Percentiles rank a stretch among this genome's conserved stretches.
These are phyloP conservation scores for Rhizopus arrhizus DNA, from an alignment of 371 early-diverging fungal species.

Conservation along the genomic window DNA sequence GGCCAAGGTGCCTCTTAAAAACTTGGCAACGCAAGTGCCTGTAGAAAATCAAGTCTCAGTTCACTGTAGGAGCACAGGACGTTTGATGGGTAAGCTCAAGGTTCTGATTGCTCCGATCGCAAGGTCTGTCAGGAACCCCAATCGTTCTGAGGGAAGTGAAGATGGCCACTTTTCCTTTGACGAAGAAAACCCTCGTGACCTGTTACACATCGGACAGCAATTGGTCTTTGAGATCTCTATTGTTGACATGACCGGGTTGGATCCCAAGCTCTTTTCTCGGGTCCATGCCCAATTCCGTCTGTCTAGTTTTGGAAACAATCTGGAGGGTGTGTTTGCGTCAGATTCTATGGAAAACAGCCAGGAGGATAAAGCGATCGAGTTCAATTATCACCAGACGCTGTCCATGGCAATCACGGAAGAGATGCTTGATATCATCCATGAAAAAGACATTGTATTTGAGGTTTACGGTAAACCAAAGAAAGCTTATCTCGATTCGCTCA, in stretches of 20 bases:
- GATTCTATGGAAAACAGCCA: slow-evolving; percentile 5
- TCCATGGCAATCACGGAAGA: slow-evolving; percentile 45
- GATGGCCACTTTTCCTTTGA: slow-evolving; percentile 9
- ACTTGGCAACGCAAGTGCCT: slow-evolving; percentile 45
- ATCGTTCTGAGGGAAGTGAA: slow-evolving; percentile 8
- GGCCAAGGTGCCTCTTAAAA: slow-evolving; percentile 62
- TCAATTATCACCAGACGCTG: slow-evolving; percentile 64
- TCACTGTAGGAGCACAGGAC: slow-evolving; percentile 56
- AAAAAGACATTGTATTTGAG: slow-evolving; percentile 53
- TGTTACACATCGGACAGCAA: slow-evolving; percentile 52
- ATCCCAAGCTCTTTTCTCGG: slow-evolving; percentile 66
- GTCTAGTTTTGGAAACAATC: slow-evolving; percentile 56
- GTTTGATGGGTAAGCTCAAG: slow-evolving; percentile 51
- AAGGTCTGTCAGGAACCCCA: slow-evolving; percentile 29
- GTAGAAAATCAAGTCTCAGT: slow-evolving; percentile 54
- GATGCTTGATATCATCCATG: slow-evolving; percentile 44
- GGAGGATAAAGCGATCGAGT: slow-evolving; percentile 29
- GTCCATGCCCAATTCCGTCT: slow-evolving; percentile 81
- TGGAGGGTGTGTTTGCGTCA: slow-evolving; percentile 14
- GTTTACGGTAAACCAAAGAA: slow-evolving; percentile 61
- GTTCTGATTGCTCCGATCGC: slow-evolving; percentile 54
- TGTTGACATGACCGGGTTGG: slow-evolving; percentile 64
- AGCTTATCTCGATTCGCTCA: slow-evolving; percentile 36
- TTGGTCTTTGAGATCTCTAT: slow-evolving; percentile 76
- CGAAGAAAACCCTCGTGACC: slow-evolving; percentile 9